Evolutionary conservation across 148 eudicot genomes (phyloP).

Genomic region (Talinum fruticosum): DNA sequence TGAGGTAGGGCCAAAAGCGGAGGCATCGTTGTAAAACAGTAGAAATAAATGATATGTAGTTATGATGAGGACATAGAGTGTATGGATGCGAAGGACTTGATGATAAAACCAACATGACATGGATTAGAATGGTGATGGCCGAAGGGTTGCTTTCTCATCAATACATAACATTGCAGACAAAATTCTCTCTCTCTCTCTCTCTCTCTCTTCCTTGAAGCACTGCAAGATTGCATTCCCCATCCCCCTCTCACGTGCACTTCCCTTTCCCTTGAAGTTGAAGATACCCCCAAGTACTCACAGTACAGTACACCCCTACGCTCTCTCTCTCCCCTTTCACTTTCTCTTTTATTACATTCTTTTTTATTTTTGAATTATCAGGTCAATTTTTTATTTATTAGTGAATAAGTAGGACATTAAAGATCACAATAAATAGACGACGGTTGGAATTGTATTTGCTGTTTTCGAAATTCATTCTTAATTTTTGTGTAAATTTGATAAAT

Average conservation of each 20-base stretch:
- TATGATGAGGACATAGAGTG: background rate
- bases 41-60: background rate
- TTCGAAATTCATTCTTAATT: too few species aligned
- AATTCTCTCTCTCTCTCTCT: background rate
- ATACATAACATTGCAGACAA: slow-evolving; percentile 28
- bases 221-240: background rate
- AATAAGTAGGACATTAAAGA: too few species aligned
- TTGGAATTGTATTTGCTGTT: too few species aligned
- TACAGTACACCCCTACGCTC: too few species aligned
- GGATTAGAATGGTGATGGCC: background rate
- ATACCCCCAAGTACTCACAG: too few species aligned
- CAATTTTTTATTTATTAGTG: too few species aligned
- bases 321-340: too few species aligned
- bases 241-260: slow-evolving; percentile 32
- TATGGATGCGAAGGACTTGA: slow-evolving; percentile 13
- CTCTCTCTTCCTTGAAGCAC: background rate
- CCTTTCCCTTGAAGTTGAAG: slow-evolving; percentile 21
- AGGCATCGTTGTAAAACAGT: slow-evolving; percentile 6
- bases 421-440: too few species aligned
- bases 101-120: background rate
- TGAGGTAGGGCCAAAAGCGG: background rate
- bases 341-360: too few species aligned
- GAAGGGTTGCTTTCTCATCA: slow-evolving; percentile 12
- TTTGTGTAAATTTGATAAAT: too few species aligned
- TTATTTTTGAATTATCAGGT: too few species aligned